Conservation (phyloP, 345 rosid genomes). For the Pistacia vera region DNA sequence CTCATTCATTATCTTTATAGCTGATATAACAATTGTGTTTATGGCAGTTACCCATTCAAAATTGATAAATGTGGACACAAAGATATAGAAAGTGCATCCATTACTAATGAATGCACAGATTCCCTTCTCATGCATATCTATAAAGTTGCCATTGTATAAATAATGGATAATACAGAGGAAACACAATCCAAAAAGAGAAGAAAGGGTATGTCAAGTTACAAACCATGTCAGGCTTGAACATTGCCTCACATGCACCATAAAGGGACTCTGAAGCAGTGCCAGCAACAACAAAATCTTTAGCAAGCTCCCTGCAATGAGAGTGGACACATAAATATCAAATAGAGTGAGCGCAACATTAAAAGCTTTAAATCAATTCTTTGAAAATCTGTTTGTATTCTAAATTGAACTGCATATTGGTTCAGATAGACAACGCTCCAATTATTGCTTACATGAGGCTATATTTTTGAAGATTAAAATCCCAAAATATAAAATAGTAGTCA, state of each 20-base stretch:
- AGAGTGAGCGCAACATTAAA: conserved; percentile 1
- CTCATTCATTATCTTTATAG: too few species aligned
- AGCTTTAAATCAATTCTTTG: neutral
- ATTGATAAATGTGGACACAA: too few species aligned
- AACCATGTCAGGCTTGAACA: conserved; percentile 96
- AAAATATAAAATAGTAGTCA: neutral
- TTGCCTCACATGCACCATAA: conserved; percentile 94
- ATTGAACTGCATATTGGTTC: conserved; percentile 1
- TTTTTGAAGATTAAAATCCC: neutral
- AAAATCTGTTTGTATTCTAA: neutral
- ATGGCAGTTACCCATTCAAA: too few species aligned
- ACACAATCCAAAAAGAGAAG: neutral
- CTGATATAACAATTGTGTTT: too few species aligned
- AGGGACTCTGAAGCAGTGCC: conserved; percentile 96
- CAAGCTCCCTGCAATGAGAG: conserved; percentile 68
- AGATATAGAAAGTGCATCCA: too few species aligned
- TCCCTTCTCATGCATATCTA: neutral
- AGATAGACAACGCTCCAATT: neutral
- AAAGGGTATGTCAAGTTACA: conserved; percentile 23
- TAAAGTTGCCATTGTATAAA: neutral
- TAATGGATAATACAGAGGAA: neutral
- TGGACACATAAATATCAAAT: conserved; percentile 10
- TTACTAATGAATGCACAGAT: neutral
- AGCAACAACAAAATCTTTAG: conserved; percentile 94
- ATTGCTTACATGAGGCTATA: neutral